Base-by-base conservation (phyloP, 768 basidiomycete species). In the Tephrocybe sp. region DNA sequence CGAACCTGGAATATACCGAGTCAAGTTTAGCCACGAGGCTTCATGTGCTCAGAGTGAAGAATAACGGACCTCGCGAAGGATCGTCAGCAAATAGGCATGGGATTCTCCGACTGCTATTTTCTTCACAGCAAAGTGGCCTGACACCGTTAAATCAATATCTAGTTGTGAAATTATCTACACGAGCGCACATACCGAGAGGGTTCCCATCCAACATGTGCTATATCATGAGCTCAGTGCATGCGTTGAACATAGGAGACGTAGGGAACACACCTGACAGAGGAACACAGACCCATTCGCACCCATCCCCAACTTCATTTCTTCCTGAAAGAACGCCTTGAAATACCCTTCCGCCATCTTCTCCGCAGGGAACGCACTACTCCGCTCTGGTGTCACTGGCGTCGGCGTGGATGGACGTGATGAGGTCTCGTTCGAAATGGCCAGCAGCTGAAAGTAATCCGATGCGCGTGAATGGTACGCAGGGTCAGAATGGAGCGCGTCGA, bases 101-200 rank as follows among this genome's bases (percentile, higher is more conserved):
- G 92, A 95, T 62, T 91, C 84, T 42, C 94, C 94, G 0, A 98
- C 90, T 0, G 96, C 93, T 18, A 98, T 93, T 67, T 97, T 98
- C 73, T 98, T 98, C 41, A 97, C 90, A 0, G 95, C 95, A 65
- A 95, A 97, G 58, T 85, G 86, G 24, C 90, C 90, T 81, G 28
- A 48, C 33, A n/a, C 37, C 10, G 33, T 20, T 7, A 36, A 24
- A 38, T 50, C 28, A 48, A 25, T 37, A 51, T 39, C 12, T 32
- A 24, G 24, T 34, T 34, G 57, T 43, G 42, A 41, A 28, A 39
- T 40, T 42, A 51, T 14, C 10, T 17, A 21, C 33, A 30, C 48
- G 20, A 46, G 23, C 55, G 4, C 17, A 63, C 73, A 61, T 59
- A 85, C 90, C 91, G 15, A 98, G 78, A 14, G 83, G 75, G 61